Base-by-base conservation (phyloP, 208 protist genomes). In the Crithidia fasciculata region DNA sequence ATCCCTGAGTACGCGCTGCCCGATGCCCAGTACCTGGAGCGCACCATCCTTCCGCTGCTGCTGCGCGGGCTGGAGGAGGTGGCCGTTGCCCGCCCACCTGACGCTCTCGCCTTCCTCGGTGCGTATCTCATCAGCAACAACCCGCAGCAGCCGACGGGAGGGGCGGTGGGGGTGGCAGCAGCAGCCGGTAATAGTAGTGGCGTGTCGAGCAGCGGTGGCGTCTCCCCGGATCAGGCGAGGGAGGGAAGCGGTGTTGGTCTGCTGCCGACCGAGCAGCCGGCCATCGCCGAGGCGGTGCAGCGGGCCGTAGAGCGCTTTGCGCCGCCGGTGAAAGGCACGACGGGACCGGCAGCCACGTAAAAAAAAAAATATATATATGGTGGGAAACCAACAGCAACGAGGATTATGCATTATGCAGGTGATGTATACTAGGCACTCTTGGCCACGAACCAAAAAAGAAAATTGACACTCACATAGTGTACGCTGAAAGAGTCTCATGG, bases 121-220 rank as follows among this genome's bases (percentile, higher is more conserved):
- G 89, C 90, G 37, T 96, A 92, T 73, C 60, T 96, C 45, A 58
- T 95, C 53, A 81, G 63, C 69, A 96, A 94, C 81, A 96, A 96
- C 72, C 92, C 92, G 50, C 92, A 96, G 77, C 64, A 77, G 69
- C 81, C 12, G 74, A 63, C 53, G 36, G 41, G 3, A 19, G 39
- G 12, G 52, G 16, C 36, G 28, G 44, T n/a, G 3, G 62, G 5
- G 7, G 12, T 56, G 6, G 39, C 44, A 44, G 9, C 12, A 13
- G 40, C 47, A 12, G 36, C 28, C 28, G 1, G 0, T 28, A 28
- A 28, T 28, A 28, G 28, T 1, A 1, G 28, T 28, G 28, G 28
- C 28, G 28, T 39, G 28, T 36, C 47, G 8, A 50, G 16, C 41
- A 50, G 28, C 41, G 36, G 41, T 12, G 52, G 6, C n/a, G 36